These are phyloP conservation scores for Lactarius tabidus DNA, from an alignment of 768 basidiomycete species.

Conservation along the genomic window DNA sequence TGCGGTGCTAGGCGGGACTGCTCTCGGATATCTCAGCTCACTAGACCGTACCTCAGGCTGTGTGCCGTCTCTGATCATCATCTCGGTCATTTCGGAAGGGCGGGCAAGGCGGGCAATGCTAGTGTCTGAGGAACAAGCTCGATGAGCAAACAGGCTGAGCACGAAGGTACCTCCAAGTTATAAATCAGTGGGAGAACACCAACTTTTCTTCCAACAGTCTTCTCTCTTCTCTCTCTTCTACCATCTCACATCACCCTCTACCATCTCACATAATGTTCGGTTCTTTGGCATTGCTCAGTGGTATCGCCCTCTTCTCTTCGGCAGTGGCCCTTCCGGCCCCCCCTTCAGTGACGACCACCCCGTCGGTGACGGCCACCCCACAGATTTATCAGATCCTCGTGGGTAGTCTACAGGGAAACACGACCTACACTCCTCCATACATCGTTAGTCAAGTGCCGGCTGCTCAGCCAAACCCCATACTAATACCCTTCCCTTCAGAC, in stretches of 20 bases:
- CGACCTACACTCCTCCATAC: conserved; percentile 1
- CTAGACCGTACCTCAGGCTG: background rate
- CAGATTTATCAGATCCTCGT: too few species aligned
- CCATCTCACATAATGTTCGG: conserved; percentile 2
- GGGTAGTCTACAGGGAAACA: too few species aligned
- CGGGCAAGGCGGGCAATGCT: too few species aligned
- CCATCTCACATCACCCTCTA: background rate
- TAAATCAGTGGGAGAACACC: background rate
- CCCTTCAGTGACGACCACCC: conserved; percentile 9
- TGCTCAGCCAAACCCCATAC: background rate
- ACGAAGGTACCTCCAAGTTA: background rate
- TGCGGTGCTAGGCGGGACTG: background rate
- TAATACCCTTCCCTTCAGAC: conserved; percentile 2
- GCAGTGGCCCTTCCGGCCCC: background rate
- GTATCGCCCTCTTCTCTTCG: conserved; percentile 7
- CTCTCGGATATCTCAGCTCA: background rate
- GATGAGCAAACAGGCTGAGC: background rate
- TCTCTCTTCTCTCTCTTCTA: background rate
- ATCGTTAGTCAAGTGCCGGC: conserved; percentile 2
- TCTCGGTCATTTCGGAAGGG: background rate
- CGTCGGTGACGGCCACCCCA: too few species aligned
- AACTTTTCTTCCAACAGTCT: background rate
- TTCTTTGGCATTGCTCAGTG: background rate
- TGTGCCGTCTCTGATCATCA: background rate
- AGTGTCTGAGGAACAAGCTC: background rate